Base-by-base conservation (phyloP, 2,329 filamentous ascomycete genomes). In the Fusarium torreyae region DNA sequence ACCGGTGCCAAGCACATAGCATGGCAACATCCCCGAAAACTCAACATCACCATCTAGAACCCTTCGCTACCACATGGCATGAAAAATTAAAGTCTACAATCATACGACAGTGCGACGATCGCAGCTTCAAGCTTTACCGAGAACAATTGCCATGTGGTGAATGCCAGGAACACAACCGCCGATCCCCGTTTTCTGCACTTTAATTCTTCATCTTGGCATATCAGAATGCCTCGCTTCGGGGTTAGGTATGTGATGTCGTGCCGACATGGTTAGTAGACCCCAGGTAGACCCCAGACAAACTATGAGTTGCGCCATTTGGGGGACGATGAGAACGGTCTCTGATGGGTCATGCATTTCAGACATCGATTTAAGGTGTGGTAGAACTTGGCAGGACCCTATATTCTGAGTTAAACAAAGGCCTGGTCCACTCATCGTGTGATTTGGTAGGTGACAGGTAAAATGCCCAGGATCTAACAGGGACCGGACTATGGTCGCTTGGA, bases 191-290 rank as follows among this genome's bases (percentile, higher is more conserved):
- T 24, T 4, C 7, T 15, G 42, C 17, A 31, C 6, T 39, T 11
- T 20, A 7, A 17, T 7, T 17, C 17, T n/a, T 14, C 17, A 44
- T 18, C 18, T 45, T 6, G 3, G 22, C 18, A 15, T 38, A 28
- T 54, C 31, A 20, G 7, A n/a, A 28, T 28, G 28, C 28, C 28
- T 28, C 28, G 28, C 28, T 28, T 28, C 15, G 14, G 20, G 18
- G 2, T 8, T 1, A 46, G 61, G 40, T 64, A 64, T 64, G 45
- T 46, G 61, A 64, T 43, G 52, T 51, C 59, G 51, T 52, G 50
- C 18, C 33, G 33, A 15, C 15, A 34, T 7, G 33, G 33, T 8
- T 17, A 43, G n/a, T 6, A 17, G 18, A 20, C 18, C 18, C 18
- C 18, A 20, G 18, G 18, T 20, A 20, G 18, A n/a, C 18, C 18